Evolutionary conservation across 768 basidiomycete genomes (phyloP).

Genomic region (Sarcodon aspratus): DNA sequence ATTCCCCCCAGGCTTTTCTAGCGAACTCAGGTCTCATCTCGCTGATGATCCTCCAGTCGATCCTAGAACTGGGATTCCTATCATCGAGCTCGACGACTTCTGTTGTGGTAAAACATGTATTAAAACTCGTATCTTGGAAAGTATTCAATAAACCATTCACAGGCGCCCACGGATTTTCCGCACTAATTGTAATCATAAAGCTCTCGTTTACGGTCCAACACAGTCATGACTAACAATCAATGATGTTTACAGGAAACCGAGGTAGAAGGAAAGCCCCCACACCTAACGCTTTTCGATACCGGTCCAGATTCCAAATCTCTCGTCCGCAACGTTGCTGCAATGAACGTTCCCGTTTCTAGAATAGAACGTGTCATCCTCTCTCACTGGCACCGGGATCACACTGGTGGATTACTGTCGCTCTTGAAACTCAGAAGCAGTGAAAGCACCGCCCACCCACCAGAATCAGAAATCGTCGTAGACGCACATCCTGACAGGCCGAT

Average conservation of each 20-base stretch:
- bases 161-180: conserved; percentile 84
- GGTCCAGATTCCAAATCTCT: conserved; percentile 72
- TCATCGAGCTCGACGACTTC: conserved; percentile 63
- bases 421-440: conserved; percentile 23
- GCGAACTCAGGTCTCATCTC: conserved; percentile 60
- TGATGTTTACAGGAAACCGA: conserved; percentile 39
- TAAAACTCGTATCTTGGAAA: neutral
- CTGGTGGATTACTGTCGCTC: conserved; percentile 47
- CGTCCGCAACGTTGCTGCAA: conserved; percentile 54
- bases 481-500: conserved; percentile 69
- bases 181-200: conserved; percentile 43
- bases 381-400: conserved; percentile 55
- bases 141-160: neutral
- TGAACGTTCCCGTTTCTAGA: conserved; percentile 40
- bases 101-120: conserved; percentile 39
- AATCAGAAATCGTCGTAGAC: conserved; percentile 41
- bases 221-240: neutral
- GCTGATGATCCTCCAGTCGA: conserved; percentile 31
- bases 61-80: conserved; percentile 39
- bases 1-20: conserved; percentile 66
- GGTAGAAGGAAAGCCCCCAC: conserved; percentile 27
- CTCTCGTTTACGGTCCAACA: neutral
- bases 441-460: conserved; percentile 3
- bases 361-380: conserved; percentile 62
- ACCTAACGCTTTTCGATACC: conserved; percentile 70